Base-by-base conservation (phyloP, 306 rosid species). In the Corylus avellana region DNA sequence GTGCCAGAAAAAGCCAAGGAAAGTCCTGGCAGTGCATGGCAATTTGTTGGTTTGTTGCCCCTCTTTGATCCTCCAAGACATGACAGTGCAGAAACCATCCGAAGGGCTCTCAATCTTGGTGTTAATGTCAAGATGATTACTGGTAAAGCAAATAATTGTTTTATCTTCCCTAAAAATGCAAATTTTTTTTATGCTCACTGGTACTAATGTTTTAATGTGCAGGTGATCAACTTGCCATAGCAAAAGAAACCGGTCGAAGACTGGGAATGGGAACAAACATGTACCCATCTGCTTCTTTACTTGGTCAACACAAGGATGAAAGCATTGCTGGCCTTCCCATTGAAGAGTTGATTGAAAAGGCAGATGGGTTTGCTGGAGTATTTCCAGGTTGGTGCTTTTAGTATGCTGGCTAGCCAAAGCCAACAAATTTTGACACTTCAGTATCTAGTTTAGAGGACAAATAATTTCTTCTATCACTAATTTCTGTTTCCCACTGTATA, bases 201-300 rank as follows among this genome's bases (percentile, higher is more conserved):
- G 72, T 35, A 58, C 61, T 79, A 32, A 35, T 83, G 67, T 82
- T 57, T 39, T 58, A 0, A 7, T 73, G 46, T 77, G 63, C 53
- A 95, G 98, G 98, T 63, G 99, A 95, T 85, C 99, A 95, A 83
- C 99, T 95, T 80, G 99, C 99, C 84, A 95, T 95, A 13, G 99
- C 92, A 18, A 95, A 95, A 89, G 99, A 95, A 77, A 95, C 99
- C 44, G 99, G 99, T 6, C 80, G 99, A 57, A 91, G 99, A 78
- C 99, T 95, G 50, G 99, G 99, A 57, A 95, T 95, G 99, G 99
- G 99, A 83, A 90, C 99, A 74, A 95, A 95, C 84, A 95, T 95
- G 99, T 95, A 95, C 46, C 99, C 99, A 11, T 92, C 98, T 80
- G 85, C 98, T 83, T 81, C 99, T 62, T 91, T 95, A 85, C 97